A percentile compares a stretch with the other conserved stretches of the same genome.
phyloP scores from a whole-genome alignment of 768 basidiomycete species.

The Trametes cinnabarina region DNA sequence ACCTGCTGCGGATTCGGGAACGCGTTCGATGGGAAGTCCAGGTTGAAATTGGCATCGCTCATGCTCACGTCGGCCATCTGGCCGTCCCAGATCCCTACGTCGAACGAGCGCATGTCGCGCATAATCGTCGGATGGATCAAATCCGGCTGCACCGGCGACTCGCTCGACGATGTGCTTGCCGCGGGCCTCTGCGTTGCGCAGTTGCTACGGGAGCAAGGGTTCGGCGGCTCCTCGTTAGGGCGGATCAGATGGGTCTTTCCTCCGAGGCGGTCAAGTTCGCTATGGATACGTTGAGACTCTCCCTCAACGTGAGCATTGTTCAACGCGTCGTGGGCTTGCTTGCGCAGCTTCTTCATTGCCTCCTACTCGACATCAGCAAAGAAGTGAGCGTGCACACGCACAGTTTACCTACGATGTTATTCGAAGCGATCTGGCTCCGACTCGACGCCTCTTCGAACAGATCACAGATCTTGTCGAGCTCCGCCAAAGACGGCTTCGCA shows the following conservation, averaged over 20 bases:
- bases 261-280: slow-evolving; percentile 34
- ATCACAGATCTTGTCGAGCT: slow-evolving; percentile 33
- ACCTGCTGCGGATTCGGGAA: slow-evolving; percentile 16
- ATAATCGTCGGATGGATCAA: slow-evolving; percentile 51
- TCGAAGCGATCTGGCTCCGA: slow-evolving; percentile 26
- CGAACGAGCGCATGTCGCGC: slow-evolving; percentile 49
- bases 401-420: slow-evolving; percentile 26
- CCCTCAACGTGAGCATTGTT: slow-evolving; percentile 19
- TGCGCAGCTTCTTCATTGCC: slow-evolving; percentile 29
- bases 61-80: neutral
- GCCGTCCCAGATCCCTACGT: slow-evolving; percentile 28
- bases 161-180: neutral
- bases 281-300: slow-evolving; percentile 13
- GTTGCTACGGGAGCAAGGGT: too few relatives aligned
- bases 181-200: neutral
- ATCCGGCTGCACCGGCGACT: slow-evolving; percentile 17
- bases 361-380: slow-evolving; percentile 19
- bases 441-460: slow-evolving; percentile 31
- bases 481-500: slow-evolving; percentile 34
- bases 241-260: slow-evolving; percentile 32
- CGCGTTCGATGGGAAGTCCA: slow-evolving; percentile 29
- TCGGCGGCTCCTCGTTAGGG: neutral
- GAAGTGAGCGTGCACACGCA: neutral
- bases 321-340: slow-evolving; percentile 31
- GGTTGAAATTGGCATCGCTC: slow-evolving; percentile 20